Evolutionary conservation across 176 grass and related monocot genomes (phyloP).

Genomic region (Themeda triandra): DNA sequence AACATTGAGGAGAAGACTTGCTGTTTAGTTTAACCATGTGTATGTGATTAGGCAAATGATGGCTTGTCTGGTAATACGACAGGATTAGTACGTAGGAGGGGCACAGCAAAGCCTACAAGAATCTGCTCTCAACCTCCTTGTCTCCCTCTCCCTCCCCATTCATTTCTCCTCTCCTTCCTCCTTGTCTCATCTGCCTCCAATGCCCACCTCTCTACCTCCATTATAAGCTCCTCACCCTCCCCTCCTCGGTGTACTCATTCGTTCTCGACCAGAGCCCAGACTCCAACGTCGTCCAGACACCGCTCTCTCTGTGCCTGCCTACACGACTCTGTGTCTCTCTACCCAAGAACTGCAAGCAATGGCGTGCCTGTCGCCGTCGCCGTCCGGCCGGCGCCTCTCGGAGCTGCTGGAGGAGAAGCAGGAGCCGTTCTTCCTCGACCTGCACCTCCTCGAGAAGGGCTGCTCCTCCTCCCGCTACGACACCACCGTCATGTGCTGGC

Average conservation of each 20-base stretch:
- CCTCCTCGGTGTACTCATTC: background rate
- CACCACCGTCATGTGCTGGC: constrained; percentile 57
- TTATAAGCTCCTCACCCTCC: constrained; percentile 41
- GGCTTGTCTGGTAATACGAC: background rate
- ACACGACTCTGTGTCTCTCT: background rate
- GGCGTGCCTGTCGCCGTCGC: constrained; percentile 42
- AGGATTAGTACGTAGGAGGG: background rate
- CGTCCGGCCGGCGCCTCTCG: constrained; percentile 56
- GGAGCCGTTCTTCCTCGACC: constrained; percentile 78
- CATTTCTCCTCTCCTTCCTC: background rate
- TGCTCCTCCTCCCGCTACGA: constrained; percentile 41
- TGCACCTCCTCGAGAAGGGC: constrained; percentile 84
- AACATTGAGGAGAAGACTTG: background rate
- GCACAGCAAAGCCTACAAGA: background rate
- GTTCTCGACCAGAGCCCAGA: background rate
- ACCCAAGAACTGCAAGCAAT: background rate
- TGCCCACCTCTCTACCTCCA: background rate
- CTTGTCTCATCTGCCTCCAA: constrained; percentile 30
- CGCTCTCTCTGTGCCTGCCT: background rate
- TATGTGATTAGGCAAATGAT: background rate
- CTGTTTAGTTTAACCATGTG: background rate
- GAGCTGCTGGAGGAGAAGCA: constrained; percentile 88
- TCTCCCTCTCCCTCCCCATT: background rate
- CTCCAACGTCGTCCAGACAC: background rate
- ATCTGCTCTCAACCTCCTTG: constrained; percentile 37